Conservation (phyloP, 768 basidiomycete species). For the Cytidiella melzeri region DNA sequence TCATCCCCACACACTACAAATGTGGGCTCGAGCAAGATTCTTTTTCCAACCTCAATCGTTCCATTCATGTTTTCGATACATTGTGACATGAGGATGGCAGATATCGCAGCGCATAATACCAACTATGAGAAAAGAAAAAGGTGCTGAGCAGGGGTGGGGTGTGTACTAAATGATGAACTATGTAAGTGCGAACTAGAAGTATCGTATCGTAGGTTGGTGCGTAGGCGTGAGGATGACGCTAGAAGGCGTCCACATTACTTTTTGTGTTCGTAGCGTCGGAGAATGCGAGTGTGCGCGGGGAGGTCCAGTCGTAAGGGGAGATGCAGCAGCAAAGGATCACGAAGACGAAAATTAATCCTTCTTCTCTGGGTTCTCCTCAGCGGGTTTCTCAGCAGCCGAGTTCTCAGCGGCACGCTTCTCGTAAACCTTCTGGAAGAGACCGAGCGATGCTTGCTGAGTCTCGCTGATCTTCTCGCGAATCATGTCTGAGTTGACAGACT, state of each 20-base stretch:
- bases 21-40: background rate
- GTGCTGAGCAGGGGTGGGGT: conserved; percentile 11
- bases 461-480: conserved; percentile 93
- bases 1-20: background rate
- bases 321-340: background rate
- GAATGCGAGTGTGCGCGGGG: background rate
- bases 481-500: conserved; percentile 70
- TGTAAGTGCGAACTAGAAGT: conserved; percentile 1
- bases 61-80: conserved; percentile 12
- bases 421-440: conserved; percentile 96
- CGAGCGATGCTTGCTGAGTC: conserved; percentile 91
- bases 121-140: background rate
- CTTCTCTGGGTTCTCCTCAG: conserved; percentile 58
- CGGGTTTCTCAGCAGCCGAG: conserved; percentile 35
- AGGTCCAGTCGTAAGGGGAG: background rate
- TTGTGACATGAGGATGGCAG: conserved; percentile 13
- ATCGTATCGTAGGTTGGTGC: conserved; percentile 4
- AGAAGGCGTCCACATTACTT: conserved; percentile 12
- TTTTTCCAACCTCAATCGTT: conserved; percentile 1
- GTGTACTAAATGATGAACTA: conserved; percentile 7
- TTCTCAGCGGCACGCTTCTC: conserved; percentile 86
- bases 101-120: conserved; percentile 7
- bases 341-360: conserved; percentile 55
- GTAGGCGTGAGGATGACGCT: conserved; percentile 4
- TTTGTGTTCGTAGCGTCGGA: conserved; percentile 8